Evolutionary conservation across 805 yeast genomes (phyloP), one percentile per base, ranked within the genome.

Genomic region (Ascoidea rubescens): DNA sequence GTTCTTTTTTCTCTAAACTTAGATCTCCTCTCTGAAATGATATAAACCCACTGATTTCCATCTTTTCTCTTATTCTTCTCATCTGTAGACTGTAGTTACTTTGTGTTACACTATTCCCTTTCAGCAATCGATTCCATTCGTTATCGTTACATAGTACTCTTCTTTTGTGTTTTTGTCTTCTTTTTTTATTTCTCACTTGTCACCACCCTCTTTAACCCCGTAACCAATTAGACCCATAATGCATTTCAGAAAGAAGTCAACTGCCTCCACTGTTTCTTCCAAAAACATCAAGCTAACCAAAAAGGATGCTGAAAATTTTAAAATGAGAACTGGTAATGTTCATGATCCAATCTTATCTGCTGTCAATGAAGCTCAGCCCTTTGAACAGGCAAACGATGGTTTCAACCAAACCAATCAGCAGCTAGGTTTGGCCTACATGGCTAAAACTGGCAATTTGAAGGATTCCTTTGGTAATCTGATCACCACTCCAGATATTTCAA

Each of bases 341-440:
- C 58, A 84, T 59, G 97, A 90, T 69, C 97, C 97, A 12, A 84
- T 93, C 54, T 71, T 93, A 56, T 77, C 84, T 43, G 99, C 99
- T 4, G 95, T 93, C 49, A 89, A 85, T 63, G 98, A 91, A 67
- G 91, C 85, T 5, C 98, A 93, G 71, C 99, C 99, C 8, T 93
- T 87, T 65, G 96, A 93, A 67, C 78, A 77, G 62, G 70, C 71
- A 37, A 71, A 69, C 44, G 68, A 66, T 52, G 48, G 44, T 46
- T 43, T 51, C 33, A 49, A 32, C 43, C 28, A 21, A 21, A 21
- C 28, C 28, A 21, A 21, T 21, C 28, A 21, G 28, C 28, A 21
- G 28, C 28, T 21, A 21, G 28, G 28, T 21, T 21, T 45, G 5
- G 50, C 46, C 45, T 16, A 57, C 37, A 56, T 55, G 54, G 75